Conservation (phyloP, 345 rosid species). For the Boechera retrofracta region DNA sequence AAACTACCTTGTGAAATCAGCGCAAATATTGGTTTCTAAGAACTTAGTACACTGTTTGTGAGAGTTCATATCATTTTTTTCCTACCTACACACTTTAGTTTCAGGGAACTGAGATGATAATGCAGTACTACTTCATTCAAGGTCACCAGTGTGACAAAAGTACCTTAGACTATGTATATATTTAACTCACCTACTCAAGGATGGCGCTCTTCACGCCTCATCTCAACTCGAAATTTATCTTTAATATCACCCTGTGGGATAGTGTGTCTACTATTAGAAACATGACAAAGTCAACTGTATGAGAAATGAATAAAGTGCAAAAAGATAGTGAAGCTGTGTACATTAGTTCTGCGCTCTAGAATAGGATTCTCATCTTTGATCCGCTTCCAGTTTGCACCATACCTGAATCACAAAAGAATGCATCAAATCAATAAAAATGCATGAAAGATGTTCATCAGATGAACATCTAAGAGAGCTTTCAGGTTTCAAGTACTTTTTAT, state of each 20-base stretch:
- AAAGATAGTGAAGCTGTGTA: slow-evolving; percentile 30
- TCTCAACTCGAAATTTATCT: slow-evolving; percentile 46
- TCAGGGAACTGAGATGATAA: slow-evolving; percentile 22
- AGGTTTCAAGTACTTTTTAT: slow-evolving; percentile 40
- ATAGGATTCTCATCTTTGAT: slow-evolving; percentile 38
- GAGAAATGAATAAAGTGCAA: slow-evolving; percentile 7
- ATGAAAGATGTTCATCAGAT: slow-evolving; percentile 23
- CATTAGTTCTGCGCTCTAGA: slow-evolving; percentile 44
- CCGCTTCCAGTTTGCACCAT: slow-evolving; percentile 46
- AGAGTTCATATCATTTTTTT: slow-evolving; percentile 18
- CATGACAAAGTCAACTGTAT: slow-evolving; percentile 8
- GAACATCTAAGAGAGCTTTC: slow-evolving; percentile 2
- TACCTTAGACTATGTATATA: slow-evolving; percentile 4
- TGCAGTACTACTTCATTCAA: neutral
- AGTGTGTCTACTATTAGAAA: slow-evolving; percentile 24
- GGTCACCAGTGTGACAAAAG: neutral
- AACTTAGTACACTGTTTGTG: slow-evolving; percentile 27
- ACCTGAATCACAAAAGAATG: slow-evolving; percentile 32
- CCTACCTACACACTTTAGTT: slow-evolving; percentile 5
- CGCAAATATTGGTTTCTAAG: neutral
- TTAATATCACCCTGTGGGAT: slow-evolving; percentile 41
- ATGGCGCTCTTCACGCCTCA: slow-evolving; percentile 34
- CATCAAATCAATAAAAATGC: slow-evolving; percentile 21
- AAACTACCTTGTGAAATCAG: slow-evolving; percentile 7
- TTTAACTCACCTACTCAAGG: slow-evolving; percentile 32